phyloP scores from a whole-genome alignment of 768 basidiomycete species.

The Termitomyces sp. region DNA sequence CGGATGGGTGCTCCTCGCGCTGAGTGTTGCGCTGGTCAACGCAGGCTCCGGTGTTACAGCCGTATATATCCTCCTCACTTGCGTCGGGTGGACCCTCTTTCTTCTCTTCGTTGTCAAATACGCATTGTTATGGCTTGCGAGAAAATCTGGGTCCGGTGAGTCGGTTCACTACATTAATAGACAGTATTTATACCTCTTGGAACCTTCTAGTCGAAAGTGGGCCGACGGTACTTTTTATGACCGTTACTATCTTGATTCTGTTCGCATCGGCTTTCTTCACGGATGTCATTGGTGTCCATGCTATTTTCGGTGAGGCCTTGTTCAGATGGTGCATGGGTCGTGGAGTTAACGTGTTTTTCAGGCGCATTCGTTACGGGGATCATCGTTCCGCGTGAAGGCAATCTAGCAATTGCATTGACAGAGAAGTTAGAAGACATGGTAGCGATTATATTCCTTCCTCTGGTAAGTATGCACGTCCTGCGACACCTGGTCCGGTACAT shows the following conservation, averaged over 20 bases:
- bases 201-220: slow-evolving; percentile 52
- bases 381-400: slow-evolving; percentile 83
- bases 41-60: slow-evolving; percentile 80
- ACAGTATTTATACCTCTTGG: background rate
- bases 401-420: slow-evolving; percentile 80
- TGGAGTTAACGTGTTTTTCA: slow-evolving; percentile 16
- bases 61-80: slow-evolving; percentile 76
- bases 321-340: background rate
- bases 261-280: slow-evolving; percentile 92
- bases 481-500: background rate
- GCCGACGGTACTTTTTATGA: slow-evolving; percentile 89
- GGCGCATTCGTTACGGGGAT: slow-evolving; percentile 80
- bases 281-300: slow-evolving; percentile 87
- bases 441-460: slow-evolving; percentile 80
- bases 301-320: slow-evolving; percentile 67
- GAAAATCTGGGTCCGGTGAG: slow-evolving; percentile 66
- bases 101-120: slow-evolving; percentile 63
- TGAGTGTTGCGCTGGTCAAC: slow-evolving; percentile 90
- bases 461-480: slow-evolving; percentile 36
- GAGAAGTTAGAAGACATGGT: slow-evolving; percentile 98
- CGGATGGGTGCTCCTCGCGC: slow-evolving; percentile 84
- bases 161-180: slow-evolving; percentile 6
- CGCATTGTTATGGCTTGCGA: slow-evolving; percentile 66
- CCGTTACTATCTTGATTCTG: slow-evolving; percentile 68
- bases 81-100: slow-evolving; percentile 77